Base-by-base conservation (phyloP, 352 stramenopile species). In the Blastocystis sp. region DNA sequence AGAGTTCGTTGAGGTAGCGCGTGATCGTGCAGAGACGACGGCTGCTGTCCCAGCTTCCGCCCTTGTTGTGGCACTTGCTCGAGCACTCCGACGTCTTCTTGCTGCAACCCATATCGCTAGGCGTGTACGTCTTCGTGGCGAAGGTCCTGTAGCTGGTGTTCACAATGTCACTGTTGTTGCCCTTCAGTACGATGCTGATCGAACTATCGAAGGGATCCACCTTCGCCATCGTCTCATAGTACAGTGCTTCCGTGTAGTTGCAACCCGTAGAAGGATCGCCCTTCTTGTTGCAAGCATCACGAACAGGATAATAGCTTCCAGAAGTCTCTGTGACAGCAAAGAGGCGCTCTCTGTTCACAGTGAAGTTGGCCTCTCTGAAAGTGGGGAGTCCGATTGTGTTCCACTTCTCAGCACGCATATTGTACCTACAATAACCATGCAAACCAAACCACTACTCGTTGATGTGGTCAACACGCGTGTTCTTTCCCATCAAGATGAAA, bases 251-350 rank as follows among this genome's bases (percentile, higher is more conserved):
- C 9, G 54, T 73, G 40, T 69, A 54, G 16, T 51, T 4, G 24
- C 73, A 84, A 42, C 56, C 56, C 49, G 78, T 46, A 34, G 18
- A 21, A 53, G 73, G 73, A 44, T 84, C 73, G 40, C 73, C 73
- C 32, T 73, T 64, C 42, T 84, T 84, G 29, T 32, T 46, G 44
- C 73, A 84, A 27, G 48, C 24, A 67, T 84, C 73, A 73, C 73
- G 54, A 84, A 75, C 32, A 36, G 73, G 73, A 63, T 84, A 84
- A 44, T 84, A 49, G 6, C 40, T 29, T 29, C 73, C 73, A 38
- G 4, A 27, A 38, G 36, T 56, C 29, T 27, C n/a, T 4, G 67
- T 61, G 29, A 61, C 16, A 57, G 67, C 3, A 9, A 40, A 6
- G 3, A 59, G 51, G 3, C 2, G 3, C n/a, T 6, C 32, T 32